These are phyloP conservation scores for Lachancea nothofagi DNA, from an alignment of 805 yeast genomes.

Conservation along the genomic window DNA sequence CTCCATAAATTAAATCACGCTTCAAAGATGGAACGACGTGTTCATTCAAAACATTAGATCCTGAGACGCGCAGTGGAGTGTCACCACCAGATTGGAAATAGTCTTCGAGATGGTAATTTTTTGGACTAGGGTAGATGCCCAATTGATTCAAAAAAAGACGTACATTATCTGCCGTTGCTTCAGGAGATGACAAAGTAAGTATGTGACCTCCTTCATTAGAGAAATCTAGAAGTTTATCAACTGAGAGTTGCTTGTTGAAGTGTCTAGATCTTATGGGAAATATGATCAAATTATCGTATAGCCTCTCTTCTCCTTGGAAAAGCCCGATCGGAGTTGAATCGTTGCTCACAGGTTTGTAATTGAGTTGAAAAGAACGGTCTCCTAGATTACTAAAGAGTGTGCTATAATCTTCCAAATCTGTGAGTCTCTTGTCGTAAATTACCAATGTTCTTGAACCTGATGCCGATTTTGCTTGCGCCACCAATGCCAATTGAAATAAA, in stretches of 20 bases:
- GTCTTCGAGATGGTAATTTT: conserved; percentile 57
- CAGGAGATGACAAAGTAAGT: conserved; percentile 51
- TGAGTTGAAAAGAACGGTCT: conserved; percentile 35
- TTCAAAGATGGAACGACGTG: conserved; percentile 12
- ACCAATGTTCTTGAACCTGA: conserved; percentile 30
- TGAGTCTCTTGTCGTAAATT: conserved; percentile 29
- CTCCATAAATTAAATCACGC: conserved; percentile 34
- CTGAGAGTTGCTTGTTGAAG: conserved; percentile 37
- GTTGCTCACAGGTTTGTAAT: conserved; percentile 22
- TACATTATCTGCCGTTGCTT: conserved; percentile 52
- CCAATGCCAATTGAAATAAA: background rate
- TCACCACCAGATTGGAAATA: conserved; percentile 43
- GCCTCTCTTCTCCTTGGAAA: conserved; percentile 38
- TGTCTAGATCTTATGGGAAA: conserved; percentile 52
- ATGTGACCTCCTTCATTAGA: conserved; percentile 69
- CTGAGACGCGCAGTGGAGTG: conserved; percentile 15
- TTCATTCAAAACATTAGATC: conserved; percentile 12
- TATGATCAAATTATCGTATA: conserved; percentile 52
- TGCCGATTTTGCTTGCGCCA: conserved; percentile 15
- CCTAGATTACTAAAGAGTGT: conserved; percentile 26
- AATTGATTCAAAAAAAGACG: conserved; percentile 67
- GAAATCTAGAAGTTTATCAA: conserved; percentile 51
- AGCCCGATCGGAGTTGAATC: conserved; percentile 17
- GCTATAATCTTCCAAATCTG: conserved; percentile 26
- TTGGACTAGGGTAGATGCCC: conserved; percentile 82